Conservation (phyloP, 768 basidiomycete genomes). For the Hericium rajendrae region DNA sequence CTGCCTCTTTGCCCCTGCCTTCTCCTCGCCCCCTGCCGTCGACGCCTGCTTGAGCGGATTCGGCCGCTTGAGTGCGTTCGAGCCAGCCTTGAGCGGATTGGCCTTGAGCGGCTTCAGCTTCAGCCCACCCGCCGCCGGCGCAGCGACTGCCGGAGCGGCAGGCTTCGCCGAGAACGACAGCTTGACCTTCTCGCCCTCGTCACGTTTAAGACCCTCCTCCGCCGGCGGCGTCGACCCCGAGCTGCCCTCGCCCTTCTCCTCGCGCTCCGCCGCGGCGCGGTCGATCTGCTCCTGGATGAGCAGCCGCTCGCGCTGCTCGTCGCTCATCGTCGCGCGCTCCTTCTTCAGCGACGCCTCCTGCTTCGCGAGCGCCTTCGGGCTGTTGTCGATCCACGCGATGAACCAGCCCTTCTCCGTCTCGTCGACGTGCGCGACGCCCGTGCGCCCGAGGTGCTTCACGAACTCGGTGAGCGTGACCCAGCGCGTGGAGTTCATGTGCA, state of each 20-base stretch:
- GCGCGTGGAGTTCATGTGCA: conserved; percentile 97
- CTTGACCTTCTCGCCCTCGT: conserved; percentile 70
- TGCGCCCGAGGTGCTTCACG: conserved; percentile 76
- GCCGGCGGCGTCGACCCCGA: conserved; percentile 28
- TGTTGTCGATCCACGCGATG: conserved; percentile 94
- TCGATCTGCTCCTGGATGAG: conserved; percentile 92
- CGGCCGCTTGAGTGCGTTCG: conserved; percentile 61
- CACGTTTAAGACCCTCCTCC: conserved; percentile 60
- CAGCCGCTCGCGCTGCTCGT: conserved; percentile 88
- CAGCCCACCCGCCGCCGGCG: conserved; percentile 26
- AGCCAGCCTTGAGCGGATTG: conserved; percentile 50
- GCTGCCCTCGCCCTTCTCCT: conserved; percentile 20
- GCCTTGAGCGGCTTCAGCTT: conserved; percentile 59
- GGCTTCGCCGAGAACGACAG: conserved; percentile 61
- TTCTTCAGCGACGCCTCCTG: conserved; percentile 87
- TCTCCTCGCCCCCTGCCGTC: conserved; percentile 25
- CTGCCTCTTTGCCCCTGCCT: conserved; percentile 51
- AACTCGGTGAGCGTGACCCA: conserved; percentile 99
- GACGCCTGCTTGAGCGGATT: conserved; percentile 61
- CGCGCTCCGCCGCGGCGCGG: conserved; percentile 54
- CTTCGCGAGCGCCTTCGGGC: conserved; percentile 88
- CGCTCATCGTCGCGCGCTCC: conserved; percentile 82
- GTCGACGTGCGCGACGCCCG: conserved; percentile 84
- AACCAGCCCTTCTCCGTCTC: conserved; percentile 99
- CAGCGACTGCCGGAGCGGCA: conserved; percentile 25